phyloP scores from a whole-genome alignment of 1,139 yeast genomes.

The Eremothecium coryli region DNA sequence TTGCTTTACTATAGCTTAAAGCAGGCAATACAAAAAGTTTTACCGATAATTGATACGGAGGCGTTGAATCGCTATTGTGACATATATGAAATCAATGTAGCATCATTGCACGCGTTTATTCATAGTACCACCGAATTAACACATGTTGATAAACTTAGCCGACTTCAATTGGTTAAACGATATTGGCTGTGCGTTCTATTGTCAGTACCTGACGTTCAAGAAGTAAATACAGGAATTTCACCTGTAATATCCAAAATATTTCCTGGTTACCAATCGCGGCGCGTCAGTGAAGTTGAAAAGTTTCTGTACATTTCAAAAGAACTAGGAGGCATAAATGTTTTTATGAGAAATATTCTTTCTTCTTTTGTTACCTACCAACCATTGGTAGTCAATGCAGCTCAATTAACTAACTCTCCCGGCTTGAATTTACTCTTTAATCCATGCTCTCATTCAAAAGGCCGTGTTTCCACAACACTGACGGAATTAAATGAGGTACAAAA shows the following conservation, averaged over 20 bases:
- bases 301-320: conserved; percentile 5
- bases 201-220: conserved; percentile 8
- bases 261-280: conserved; percentile 5
- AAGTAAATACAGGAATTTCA: conserved; percentile 3
- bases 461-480: conserved; percentile 1
- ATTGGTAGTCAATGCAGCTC: neutral
- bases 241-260: conserved; percentile 6
- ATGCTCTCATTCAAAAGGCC: neutral
- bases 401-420: neutral
- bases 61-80: conserved; percentile 18
- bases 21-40: conserved; percentile 8
- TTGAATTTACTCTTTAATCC: neutral
- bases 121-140: conserved; percentile 9
- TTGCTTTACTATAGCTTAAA: conserved; percentile 16
- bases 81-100: conserved; percentile 16
- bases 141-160: conserved; percentile 15
- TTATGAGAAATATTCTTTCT: neutral
- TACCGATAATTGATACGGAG: conserved; percentile 13
- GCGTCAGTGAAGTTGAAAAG: conserved; percentile 5
- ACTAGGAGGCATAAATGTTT: neutral
- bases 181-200: conserved; percentile 20
- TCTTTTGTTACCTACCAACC: neutral
- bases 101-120: conserved; percentile 15
- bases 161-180: conserved; percentile 16
- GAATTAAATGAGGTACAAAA: conserved; percentile 3